Percentiles rank a stretch among this genome's conserved stretches.
phyloP scores from a whole-genome alignment of 371 early-diverging fungal species.

The Mucor plumbeus region DNA sequence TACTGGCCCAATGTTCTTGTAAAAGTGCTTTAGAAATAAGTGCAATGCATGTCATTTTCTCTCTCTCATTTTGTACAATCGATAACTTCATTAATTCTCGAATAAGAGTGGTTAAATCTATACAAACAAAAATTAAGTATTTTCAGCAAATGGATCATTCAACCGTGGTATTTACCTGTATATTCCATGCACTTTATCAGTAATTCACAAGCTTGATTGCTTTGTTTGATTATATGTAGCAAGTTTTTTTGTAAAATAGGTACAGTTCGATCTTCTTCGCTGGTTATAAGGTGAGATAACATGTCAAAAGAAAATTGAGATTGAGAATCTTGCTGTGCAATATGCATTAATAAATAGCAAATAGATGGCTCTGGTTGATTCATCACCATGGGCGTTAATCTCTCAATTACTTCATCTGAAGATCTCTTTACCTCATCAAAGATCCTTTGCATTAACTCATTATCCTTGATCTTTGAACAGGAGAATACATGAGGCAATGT shows the following conservation, averaged over 20 bases:
- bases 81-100: slow-evolving; percentile 9
- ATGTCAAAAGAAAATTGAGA: background rate
- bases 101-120: slow-evolving; percentile 10
- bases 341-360: slow-evolving; percentile 7
- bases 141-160: background rate
- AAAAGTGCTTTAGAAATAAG: slow-evolving; percentile 23
- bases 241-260: slow-evolving; percentile 4
- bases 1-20: slow-evolving; percentile 6
- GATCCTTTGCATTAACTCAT: slow-evolving; percentile 2
- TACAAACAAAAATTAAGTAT: background rate
- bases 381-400: slow-evolving; percentile 4
- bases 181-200: slow-evolving; percentile 21
- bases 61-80: background rate
- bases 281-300: background rate
- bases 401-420: background rate
- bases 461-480: background rate
- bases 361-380: slow-evolving; percentile 14
- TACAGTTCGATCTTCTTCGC: background rate
- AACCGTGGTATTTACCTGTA: background rate
- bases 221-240: slow-evolving; percentile 4
- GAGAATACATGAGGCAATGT: slow-evolving; percentile 3
- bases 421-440: background rate
- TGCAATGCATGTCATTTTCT: slow-evolving; percentile 18
- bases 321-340: slow-evolving; percentile 1
- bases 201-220: slow-evolving; percentile 19